Base-by-base conservation (phyloP, 75 land plant genomes). In the Larix kaempferi region DNA sequence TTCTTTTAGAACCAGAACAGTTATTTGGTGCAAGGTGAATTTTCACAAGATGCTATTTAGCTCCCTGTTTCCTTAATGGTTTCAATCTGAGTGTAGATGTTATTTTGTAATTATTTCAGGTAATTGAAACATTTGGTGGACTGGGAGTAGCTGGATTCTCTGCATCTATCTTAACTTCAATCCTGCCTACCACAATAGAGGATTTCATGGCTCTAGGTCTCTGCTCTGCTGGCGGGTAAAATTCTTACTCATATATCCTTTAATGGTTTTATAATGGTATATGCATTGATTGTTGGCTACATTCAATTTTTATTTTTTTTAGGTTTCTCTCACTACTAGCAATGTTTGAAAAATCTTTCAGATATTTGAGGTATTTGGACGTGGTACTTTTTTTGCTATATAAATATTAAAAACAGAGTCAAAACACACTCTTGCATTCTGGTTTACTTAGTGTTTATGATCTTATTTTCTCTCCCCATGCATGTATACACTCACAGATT, bases 201-300 rank as follows among this genome's bases (percentile, higher is more conserved):
- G 99, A 98, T 88, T 89, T 98, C 80, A 83, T 98, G 69, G 99
- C 95, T 64, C 86, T 98, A 57, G 92, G 89, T 44, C 80, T 98
- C 23, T 98, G 99, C 79, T 92, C 98, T 75, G 95, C 95, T 79
- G 99, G 98, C 78, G 99, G 99, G 99, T 98, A 89, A 62, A 52
- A 14, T 29, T 57, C 59, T 23, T 37, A 35, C 25, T 71, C 49
- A n/a, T 22, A 22, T 21, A 21, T 22, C 74, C 56, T 44, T 65
- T 21, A 12, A 29, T 27, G 5, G 27, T 77, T 35, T 77, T 37
- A 56, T 7, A 23, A 25, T 49, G 54, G 12, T 22, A 21, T 41
- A 19, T 35, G 15, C 33, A 64, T 60, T 22, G 22, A 19, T 3
- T 17, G n/a, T 22, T 69, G 1, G 19, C 23, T 44, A 71, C 27